A percentile compares a stretch with the other conserved stretches of the same genome.
phyloP scores from a whole-genome alignment of 2,329 filamentous ascomycete species.

The Paecilomyces dactylethromorphus region DNA sequence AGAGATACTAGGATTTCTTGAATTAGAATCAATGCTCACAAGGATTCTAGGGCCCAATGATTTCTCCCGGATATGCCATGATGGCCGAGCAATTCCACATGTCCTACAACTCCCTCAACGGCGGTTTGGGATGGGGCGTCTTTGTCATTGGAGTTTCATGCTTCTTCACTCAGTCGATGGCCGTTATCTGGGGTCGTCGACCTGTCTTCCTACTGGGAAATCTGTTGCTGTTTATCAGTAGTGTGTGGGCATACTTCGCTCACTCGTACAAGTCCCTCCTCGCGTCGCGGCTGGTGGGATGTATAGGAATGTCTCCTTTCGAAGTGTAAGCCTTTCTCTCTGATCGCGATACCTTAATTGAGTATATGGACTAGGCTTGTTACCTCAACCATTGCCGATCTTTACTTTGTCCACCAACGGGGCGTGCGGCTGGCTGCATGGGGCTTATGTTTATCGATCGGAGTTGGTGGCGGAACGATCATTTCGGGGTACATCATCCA shows the following conservation, averaged over 20 bases:
- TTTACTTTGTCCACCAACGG: slow-evolving; percentile 41
- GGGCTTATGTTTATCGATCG: slow-evolving; percentile 35
- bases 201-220: slow-evolving; percentile 11
- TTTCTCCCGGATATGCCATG: slow-evolving; percentile 27
- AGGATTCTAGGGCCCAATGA: slow-evolving; percentile 22
- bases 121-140: slow-evolving; percentile 26
- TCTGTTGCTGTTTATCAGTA: slow-evolving; percentile 11
- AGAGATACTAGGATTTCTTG: no score
- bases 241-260: slow-evolving; percentile 13
- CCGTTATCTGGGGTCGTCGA: slow-evolving; percentile 12
- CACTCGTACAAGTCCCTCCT: slow-evolving; percentile 13
- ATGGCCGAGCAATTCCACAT: slow-evolving; percentile 25
- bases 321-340: slow-evolving; percentile 7
- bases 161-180: slow-evolving; percentile 13
- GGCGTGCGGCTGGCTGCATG: slow-evolving; percentile 33
- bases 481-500: slow-evolving; percentile 35
- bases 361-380: neutral
- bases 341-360: no score
- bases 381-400: slow-evolving; percentile 33
- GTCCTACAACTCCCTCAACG: slow-evolving; percentile 25
- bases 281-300: slow-evolving; percentile 11
- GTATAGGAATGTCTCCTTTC: slow-evolving; percentile 14
- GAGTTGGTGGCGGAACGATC: slow-evolving; percentile 31
- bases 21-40: neutral
- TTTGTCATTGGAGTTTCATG: slow-evolving; percentile 22